Conservation (phyloP, 1,284 basidiomycete species). For the Austroboletus niveus region DNA sequence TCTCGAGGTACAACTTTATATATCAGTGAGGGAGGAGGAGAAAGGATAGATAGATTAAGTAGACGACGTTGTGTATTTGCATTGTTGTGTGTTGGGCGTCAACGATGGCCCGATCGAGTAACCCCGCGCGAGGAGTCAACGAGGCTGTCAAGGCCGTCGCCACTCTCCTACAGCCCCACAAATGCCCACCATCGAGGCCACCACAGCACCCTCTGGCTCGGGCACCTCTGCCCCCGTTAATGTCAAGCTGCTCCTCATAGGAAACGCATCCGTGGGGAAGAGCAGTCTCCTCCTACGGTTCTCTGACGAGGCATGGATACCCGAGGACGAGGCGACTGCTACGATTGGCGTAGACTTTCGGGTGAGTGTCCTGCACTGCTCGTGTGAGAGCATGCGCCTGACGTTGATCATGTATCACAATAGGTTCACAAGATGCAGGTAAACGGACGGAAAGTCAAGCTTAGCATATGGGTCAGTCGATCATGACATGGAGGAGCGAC, state of each 20-base stretch:
- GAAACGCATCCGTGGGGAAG: constrained; percentile 91
- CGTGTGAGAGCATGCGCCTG: not conserved
- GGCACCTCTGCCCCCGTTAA: constrained; percentile 21
- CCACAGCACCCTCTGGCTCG: constrained; percentile 9
- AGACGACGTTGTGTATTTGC: too few relatives aligned
- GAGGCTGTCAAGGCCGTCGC: constrained; percentile 16
- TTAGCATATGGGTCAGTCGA: constrained; percentile 76
- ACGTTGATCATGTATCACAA: constrained; percentile 4
- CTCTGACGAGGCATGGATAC: constrained; percentile 95
- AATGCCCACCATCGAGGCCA: constrained; percentile 22
- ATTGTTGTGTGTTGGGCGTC: not conserved
- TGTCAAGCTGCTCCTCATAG: constrained; percentile 73
- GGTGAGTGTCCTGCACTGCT: constrained; percentile 40
- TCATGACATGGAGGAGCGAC: not conserved
- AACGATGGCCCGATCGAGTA: constrained; percentile 16
- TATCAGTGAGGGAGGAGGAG: constrained; percentile 45
- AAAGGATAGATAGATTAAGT: not conserved
- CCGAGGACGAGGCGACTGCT: constrained; percentile 91
- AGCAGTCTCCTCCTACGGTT: constrained; percentile 90
- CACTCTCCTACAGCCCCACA: not conserved
- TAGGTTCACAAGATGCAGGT: constrained; percentile 84
- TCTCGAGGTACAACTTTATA: constrained; percentile 84
- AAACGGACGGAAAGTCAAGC: constrained; percentile 74
- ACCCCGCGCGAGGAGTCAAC: constrained; percentile 14
- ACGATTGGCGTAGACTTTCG: constrained; percentile 91